Evolutionary conservation across 805 yeast species (phyloP), one percentile per base, ranked within the genome.

Genomic region (Saccharomyces paradoxus): DNA sequence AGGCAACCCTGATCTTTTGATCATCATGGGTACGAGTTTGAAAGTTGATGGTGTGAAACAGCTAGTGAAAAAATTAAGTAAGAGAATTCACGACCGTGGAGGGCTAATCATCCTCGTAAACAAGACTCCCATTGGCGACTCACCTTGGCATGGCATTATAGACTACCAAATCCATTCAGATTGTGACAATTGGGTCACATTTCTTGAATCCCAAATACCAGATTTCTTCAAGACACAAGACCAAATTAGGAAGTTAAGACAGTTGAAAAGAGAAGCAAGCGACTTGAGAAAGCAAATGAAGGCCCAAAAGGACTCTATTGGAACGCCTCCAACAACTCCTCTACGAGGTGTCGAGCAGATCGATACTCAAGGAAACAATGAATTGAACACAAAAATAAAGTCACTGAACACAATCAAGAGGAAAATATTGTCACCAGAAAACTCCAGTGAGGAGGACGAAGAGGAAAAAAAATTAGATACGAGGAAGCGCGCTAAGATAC

Each of bases 21-120:
- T 92, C n/a, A 86, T 92, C 10, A 84, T 89, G 79, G 99, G 99
- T 0, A 94, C 99, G 0, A 89, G 97, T 4, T 74, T 94, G 46
- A 87, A 84, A 71, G 98, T 92, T 12, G 87, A 85, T 60, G 99
- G 99, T 0, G 91, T 94, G 49, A 86, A 83, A 64, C 81, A 80
- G 59, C 74, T 92, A 22, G 97, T 91, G 2, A 80, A 81, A 57
- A 77, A 78, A 24, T 68, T 88, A 57, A 83, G 95, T 49, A 79
- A 79, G 57, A 80, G 80, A 21, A 83, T 91, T 21, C 96, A 87
- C 65, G 84, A 81, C n/a, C 78, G 77, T 41, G 89, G 86, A 22
- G 99, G 98, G 0, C 73, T 79, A 30, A 96, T 90, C 1, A 72
- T 92, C 0, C 78, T 89, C 54, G 77, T 92, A 31, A 92, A 92